These are phyloP conservation scores for Sugiyamaella mastotermitis DNA, from an alignment of 805 yeast species.

Conservation along the genomic window DNA sequence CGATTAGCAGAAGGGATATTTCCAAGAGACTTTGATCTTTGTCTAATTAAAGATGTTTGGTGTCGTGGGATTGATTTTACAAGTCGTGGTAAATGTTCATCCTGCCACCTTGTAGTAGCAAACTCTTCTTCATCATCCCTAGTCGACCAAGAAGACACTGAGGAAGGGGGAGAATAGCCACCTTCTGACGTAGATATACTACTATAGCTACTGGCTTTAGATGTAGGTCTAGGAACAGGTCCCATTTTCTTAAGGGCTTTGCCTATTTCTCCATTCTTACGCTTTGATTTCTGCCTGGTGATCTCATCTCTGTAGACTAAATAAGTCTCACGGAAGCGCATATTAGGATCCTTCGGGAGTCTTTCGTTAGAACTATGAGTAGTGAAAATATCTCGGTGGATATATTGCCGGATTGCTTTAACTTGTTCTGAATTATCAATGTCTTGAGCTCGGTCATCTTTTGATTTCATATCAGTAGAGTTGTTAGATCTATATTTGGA, in stretches of 20 bases:
- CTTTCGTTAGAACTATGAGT: conserved; percentile 13
- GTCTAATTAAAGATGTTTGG: no score
- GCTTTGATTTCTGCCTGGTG: neutral
- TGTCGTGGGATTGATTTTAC: conserved; percentile 4
- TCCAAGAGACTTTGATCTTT: no score
- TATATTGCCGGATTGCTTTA: no score
- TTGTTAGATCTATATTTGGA: no score
- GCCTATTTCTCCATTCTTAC: conserved; percentile 1
- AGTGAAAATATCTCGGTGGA: conserved; percentile 25
- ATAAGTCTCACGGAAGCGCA: conserved; percentile 16
- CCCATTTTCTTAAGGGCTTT: conserved; percentile 1
- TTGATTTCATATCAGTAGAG: no score
- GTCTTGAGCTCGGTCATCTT: no score
- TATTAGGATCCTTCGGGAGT: conserved; percentile 9
- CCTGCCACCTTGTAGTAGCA: conserved; percentile 4
- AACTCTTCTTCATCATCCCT: conserved; percentile 8
- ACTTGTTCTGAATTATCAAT: no score
- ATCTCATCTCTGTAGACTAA: conserved; percentile 14
- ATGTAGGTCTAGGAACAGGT: conserved; percentile 3
- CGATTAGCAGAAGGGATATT: no score
- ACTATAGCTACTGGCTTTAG: conserved; percentile 4
- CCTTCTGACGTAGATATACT: conserved; percentile 2
- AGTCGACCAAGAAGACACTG: conserved; percentile 11
- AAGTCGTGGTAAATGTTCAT: conserved; percentile 8
- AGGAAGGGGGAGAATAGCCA: conserved; percentile 10